These are phyloP conservation scores for Aspergillus taichungensis DNA, from an alignment of 495 filamentous ascomycete genomes.

Conservation along the genomic window DNA sequence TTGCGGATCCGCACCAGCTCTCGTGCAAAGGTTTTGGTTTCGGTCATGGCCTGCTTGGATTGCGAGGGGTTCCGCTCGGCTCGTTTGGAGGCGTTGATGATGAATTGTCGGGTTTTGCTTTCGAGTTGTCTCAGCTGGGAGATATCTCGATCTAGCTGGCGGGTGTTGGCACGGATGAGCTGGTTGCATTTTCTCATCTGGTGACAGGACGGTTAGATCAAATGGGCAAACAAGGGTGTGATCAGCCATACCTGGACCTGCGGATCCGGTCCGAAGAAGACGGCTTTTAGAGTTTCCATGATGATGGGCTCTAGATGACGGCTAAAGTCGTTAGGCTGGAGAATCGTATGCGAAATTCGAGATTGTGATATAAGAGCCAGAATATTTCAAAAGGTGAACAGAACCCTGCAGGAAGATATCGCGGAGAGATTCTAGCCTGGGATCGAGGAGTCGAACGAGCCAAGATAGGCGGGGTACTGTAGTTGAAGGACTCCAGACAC, in stretches of 20 bases:
- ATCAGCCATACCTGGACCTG: constrained; percentile 63
- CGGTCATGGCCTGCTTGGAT: constrained; percentile 62
- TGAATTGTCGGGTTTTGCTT: constrained; percentile 74
- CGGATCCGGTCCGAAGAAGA: constrained; percentile 90
- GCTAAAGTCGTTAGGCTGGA: too few species aligned
- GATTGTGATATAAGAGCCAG: too few species aligned
- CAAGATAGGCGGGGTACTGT: too few species aligned
- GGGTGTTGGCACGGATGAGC: constrained; percentile 82
- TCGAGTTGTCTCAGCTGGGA: constrained; percentile 63
- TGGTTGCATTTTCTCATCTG: constrained; percentile 94
- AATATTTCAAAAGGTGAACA: too few species aligned
- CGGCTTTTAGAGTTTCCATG: constrained; percentile 81
- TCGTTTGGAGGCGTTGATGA: constrained; percentile 69
- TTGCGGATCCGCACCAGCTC: constrained; percentile 80
- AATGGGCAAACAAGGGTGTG: not conserved
- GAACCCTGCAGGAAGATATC: too few species aligned
- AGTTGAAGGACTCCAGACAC: too few species aligned
- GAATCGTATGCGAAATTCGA: too few species aligned
- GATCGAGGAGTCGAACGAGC: too few species aligned
- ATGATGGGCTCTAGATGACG: constrained; percentile 1
- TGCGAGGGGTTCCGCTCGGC: constrained; percentile 68
- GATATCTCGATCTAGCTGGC: constrained; percentile 94
- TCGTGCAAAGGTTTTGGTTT: constrained; percentile 77
- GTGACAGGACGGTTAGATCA: constrained; percentile 3
- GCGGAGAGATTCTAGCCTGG: too few species aligned